These are phyloP conservation scores for Penicillium sp. DNA, from an alignment of 2,329 filamentous ascomycete genomes.

Conservation along the genomic window DNA sequence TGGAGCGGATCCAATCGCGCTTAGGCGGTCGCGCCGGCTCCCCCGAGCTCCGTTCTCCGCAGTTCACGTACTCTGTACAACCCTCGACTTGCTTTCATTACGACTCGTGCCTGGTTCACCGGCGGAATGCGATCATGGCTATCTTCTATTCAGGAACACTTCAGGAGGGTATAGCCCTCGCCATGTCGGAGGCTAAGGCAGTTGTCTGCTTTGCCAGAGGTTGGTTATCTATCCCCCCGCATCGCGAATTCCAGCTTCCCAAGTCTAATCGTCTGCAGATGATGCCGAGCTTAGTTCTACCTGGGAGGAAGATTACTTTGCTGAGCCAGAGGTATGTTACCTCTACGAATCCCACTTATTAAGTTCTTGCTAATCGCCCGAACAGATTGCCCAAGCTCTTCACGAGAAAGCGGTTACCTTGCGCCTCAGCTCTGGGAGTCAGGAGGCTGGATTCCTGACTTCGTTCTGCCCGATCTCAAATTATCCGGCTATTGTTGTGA, in stretches of 20 bases:
- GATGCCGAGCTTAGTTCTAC: conserved; percentile 67
- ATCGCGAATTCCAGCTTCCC: conserved; percentile 15
- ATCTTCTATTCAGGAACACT: conserved; percentile 86
- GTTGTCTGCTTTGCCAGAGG: conserved; percentile 85
- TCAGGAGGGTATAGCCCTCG: conserved; percentile 77
- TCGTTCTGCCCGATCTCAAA: conserved; percentile 81
- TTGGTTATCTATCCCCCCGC: conserved; percentile 44
- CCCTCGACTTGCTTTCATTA: not conserved
- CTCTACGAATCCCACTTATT: not conserved
- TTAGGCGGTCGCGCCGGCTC: conserved; percentile 32
- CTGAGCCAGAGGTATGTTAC: conserved; percentile 57
- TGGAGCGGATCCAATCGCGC: conserved; percentile 12
- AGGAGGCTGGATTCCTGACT: conserved; percentile 79
- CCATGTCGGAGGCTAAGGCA: conserved; percentile 74
- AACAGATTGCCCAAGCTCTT: conserved; percentile 62
- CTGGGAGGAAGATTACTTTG: conserved; percentile 73
- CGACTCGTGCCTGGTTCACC: not conserved
- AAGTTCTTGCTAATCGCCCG: conserved; percentile 18
- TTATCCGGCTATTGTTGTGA: conserved; percentile 78
- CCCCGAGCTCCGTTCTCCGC: conserved; percentile 26
- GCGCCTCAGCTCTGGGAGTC: conserved; percentile 71
- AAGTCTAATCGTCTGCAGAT: conserved; percentile 56
- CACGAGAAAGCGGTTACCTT: conserved; percentile 69
- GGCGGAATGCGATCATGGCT: conserved; percentile 22
- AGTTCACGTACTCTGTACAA: conserved; percentile 10